Conservation (phyloP, 805 yeast genomes). For the Candida methanosorbosa region DNA sequence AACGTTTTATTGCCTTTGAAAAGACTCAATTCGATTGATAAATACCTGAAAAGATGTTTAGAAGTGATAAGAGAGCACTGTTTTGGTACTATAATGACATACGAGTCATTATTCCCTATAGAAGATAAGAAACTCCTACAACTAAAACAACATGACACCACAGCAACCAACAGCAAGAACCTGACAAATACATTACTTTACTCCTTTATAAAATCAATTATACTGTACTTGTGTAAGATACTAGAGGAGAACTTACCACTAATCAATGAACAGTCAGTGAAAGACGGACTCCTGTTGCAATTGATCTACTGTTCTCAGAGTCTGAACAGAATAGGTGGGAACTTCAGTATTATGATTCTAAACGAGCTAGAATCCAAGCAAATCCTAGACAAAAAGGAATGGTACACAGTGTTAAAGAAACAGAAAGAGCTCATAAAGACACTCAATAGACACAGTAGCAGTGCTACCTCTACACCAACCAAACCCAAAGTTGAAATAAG, state of each 20-base stretch:
- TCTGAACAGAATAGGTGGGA: slow-evolving; percentile 60
- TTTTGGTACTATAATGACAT: slow-evolving; percentile 62
- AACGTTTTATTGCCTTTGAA: slow-evolving; percentile 48
- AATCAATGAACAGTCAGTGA: slow-evolving; percentile 30
- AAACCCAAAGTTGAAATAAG: too few species aligned
- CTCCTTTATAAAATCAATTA: slow-evolving; percentile 27
- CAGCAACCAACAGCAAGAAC: slow-evolving; percentile 3
- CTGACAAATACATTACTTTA: slow-evolving; percentile 23
- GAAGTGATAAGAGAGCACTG: slow-evolving; percentile 83
- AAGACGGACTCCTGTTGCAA: slow-evolving; percentile 71
- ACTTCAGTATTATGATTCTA: slow-evolving; percentile 51
- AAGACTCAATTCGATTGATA: slow-evolving; percentile 40
- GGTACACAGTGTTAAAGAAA: slow-evolving; percentile 34
- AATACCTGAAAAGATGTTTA: slow-evolving; percentile 66
- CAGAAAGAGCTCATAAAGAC: slow-evolving; percentile 29
- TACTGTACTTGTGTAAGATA: slow-evolving; percentile 23
- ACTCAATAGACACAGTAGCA: slow-evolving; percentile 4
- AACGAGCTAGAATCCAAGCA: slow-evolving; percentile 25
- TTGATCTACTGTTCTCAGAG: slow-evolving; percentile 85
- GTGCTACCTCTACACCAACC: too few species aligned
- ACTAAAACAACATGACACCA: slow-evolving; percentile 6
- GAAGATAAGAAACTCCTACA: slow-evolving; percentile 18
- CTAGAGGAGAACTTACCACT: slow-evolving; percentile 21
- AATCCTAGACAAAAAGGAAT: slow-evolving; percentile 28
- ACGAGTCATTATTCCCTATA: slow-evolving; percentile 50